Evolutionary conservation across 2,329 filamentous ascomycete species (phyloP), one percentile per base, ranked within the genome.

Genomic region (Colletotrichum orchidophilum): DNA sequence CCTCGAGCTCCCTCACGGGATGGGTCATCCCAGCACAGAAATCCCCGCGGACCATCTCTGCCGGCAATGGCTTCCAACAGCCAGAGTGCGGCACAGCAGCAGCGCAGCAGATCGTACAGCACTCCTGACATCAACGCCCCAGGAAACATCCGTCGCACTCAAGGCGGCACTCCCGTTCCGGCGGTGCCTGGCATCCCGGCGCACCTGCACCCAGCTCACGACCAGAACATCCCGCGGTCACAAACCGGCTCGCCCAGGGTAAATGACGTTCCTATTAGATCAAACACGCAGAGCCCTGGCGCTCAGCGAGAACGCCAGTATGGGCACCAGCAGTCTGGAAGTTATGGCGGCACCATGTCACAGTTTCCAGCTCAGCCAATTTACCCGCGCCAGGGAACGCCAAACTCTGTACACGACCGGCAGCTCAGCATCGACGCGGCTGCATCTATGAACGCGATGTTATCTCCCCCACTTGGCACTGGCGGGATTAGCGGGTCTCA

Each of bases 41-140:
- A 89, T 76, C 88, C 90, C 54, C 91, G 94, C 75, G 89, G 93
- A n/a, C 94, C 94, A 26, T 97, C 94, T 12, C 85, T 97, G 75
- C 93, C 93, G 53, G 92, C 90, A 21, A 92, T 94, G 87, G 86
- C 91, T 18, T 84, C 86, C 1, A 83, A 86, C 74, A 81, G 88
- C 76, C 83, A 90, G 75, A 84, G 87, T 76, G 84, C 87, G 73
- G 81, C 87, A 78, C 84, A 91, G 73, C 91, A 94, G 79, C 91
- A 92, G 78, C 89, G 95, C 75, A 92, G 94, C 83, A 90, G 96
- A 74, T 97, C 95, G 46, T 97, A 97, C 77, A 98, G 96, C 83
- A 98, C 95, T 73, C 96, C 96, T 8, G 95, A 98, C 80, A 97
- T 97, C 76, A 94, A 97, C 74, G 91, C 88, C 63, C 88, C 91